Evolutionary conservation across 2,329 filamentous ascomycete species (phyloP), one percentile per base, ranked within the genome.

Genomic region (Penicillium sp.): DNA sequence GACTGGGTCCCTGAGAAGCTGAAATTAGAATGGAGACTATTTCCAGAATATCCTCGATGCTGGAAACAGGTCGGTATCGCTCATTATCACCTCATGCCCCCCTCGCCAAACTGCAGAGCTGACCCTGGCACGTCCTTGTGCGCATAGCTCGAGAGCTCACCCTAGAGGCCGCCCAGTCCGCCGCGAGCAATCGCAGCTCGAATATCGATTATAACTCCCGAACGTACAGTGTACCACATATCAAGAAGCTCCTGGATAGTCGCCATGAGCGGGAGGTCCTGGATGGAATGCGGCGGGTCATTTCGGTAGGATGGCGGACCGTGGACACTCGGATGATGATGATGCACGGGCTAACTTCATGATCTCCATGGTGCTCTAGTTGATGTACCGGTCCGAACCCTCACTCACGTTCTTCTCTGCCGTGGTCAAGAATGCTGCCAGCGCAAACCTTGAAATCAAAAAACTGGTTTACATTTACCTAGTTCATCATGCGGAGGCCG

Each of bases 391-490:
- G 68, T 88, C 91, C 70, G 91, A 96, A 75, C 89, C 92, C 68
- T 97, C 93, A 60, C 84, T 96, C 2, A 89, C 91, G 25, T 96
- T 94, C 83, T 99, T 99, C 83, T 96, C 94, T n/a, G 91, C 93
- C 26, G 91, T 99, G 58, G 92, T 99, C 76, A 99, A 99, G 81
- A 99, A 98, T 70, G 92, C 97, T 61, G 94, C 94, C 30, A 97
- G 92, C 40, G 90, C 93, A 14, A 97, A 93, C 71, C 85, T 97
- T 70, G 93, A 96, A 73, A 93, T 98, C 78, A 96, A 97, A 80
- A 98, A 98, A 78, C 87, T 99, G 58, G 95, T 99, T 64, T 99
- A 99, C 82, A 96, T 97, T 75, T 99, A 97, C 79, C 88, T 99
- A 64, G 89, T 98, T 62, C 92, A 96, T 75, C 93, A 99, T 84